These are phyloP conservation scores for Hordeum marinum DNA, from an alignment of 176 grass and related monocot genomes.

Conservation along the genomic window DNA sequence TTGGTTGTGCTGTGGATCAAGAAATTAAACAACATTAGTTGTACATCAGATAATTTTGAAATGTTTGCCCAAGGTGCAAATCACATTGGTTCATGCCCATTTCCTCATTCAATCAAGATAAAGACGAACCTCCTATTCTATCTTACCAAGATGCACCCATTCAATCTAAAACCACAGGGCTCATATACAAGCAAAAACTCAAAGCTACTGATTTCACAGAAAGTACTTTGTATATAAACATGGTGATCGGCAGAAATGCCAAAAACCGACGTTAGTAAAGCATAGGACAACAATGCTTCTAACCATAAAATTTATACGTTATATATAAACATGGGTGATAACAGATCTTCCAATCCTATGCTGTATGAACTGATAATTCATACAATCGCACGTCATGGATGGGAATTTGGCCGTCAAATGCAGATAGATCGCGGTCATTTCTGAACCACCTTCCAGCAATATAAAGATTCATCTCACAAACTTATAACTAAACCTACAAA, in stretches of 20 bases:
- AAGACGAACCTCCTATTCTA: neutral
- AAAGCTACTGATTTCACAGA: neutral
- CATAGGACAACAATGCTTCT: neutral
- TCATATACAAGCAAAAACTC: neutral
- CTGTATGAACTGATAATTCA: neutral
- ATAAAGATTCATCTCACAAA: neutral
- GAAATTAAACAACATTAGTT: neutral
- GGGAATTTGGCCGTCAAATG: neutral
- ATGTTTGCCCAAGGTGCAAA: neutral
- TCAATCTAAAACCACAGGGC: neutral
- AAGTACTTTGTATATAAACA: neutral
- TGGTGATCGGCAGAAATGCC: neutral
- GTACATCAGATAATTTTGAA: neutral
- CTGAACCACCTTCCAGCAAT: neutral
- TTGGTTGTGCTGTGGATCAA: constrained; percentile 36
- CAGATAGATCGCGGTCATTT: neutral
- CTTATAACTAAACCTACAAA: neutral
- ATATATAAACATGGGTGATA: constrained; percentile 13
- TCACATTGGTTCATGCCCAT: neutral
- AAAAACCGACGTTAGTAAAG: neutral
- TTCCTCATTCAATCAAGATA: neutral
- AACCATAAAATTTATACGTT: neutral
- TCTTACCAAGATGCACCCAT: neutral
- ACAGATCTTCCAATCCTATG: neutral
- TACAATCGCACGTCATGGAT: neutral